Percentiles rank a stretch among this genome's conserved stretches.
Evolutionary conservation across 495 filamentous ascomycete species (phyloP).

Genomic region (Immersiella caudata): DNA sequence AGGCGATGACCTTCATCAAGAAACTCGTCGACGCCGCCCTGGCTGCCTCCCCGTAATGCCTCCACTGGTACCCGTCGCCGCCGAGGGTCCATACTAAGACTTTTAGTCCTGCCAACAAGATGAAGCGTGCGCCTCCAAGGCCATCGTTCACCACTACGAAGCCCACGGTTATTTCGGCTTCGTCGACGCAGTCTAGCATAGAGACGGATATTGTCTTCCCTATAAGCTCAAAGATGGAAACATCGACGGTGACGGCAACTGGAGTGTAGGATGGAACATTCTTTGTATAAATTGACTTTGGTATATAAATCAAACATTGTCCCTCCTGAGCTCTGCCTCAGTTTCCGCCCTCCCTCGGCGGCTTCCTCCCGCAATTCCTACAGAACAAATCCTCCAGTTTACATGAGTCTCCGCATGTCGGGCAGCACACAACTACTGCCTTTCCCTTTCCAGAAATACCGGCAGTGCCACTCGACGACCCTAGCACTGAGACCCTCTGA

Average conservation of each 20-base stretch:
- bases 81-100: background rate
- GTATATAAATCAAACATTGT: background rate
- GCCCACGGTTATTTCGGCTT: background rate
- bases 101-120: background rate
- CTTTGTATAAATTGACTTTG: background rate
- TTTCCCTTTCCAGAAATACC: background rate
- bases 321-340: too few relatives aligned
- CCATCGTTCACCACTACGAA: background rate
- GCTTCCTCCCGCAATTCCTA: slow-evolving; percentile 1
- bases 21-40: slow-evolving; percentile 17
- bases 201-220: background rate
- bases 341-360: background rate
- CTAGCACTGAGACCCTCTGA: background rate
- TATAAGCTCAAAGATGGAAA: background rate
- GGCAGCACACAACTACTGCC: background rate
- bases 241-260: background rate
- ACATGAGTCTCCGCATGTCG: background rate
- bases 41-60: background rate
- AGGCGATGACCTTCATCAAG: slow-evolving; percentile 59
- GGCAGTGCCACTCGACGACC: background rate
- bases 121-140: background rate
- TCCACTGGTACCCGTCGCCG: background rate
- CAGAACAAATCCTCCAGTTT: slow-evolving; percentile 7
- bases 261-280: background rate
- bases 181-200: background rate